Conservation (phyloP, 1,284 basidiomycete species). For the Taiwanofungus camphoratus region DNA sequence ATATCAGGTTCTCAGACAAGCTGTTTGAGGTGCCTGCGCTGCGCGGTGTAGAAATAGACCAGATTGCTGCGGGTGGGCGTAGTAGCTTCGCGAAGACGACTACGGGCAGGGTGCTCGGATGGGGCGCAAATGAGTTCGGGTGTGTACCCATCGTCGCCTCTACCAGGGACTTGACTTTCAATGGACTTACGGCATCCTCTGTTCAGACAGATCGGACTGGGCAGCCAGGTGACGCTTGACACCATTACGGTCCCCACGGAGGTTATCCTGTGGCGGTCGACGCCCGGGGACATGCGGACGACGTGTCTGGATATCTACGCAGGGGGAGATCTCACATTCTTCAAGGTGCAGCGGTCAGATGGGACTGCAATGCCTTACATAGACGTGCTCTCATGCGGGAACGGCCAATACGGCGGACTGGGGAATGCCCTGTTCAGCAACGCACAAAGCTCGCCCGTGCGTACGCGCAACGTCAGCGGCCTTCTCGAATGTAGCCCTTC, state of each 20-base stretch:
- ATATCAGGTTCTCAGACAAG: constrained; percentile 66
- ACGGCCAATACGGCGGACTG: constrained; percentile 81
- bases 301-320: constrained; percentile 65
- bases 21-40: constrained; percentile 82
- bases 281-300: constrained; percentile 47
- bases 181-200: constrained; percentile 7
- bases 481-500: constrained; percentile 69
- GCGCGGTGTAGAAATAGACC: constrained; percentile 54
- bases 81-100: constrained; percentile 71
- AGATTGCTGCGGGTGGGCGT: constrained; percentile 71
- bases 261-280: constrained; percentile 63
- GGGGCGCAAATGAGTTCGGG: constrained; percentile 86
- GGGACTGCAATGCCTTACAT: constrained; percentile 38
- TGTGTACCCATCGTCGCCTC: constrained; percentile 25
- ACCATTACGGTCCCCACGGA: constrained; percentile 84
- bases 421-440: constrained; percentile 81
- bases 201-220: constrained; percentile 77
- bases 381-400: constrained; percentile 81
- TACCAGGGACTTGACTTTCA: constrained; percentile 1
- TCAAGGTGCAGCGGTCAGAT: constrained; percentile 63
- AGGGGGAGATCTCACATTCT: constrained; percentile 75
- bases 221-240: constrained; percentile 60
- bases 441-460: constrained; percentile 65
- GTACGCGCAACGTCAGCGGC: constrained; percentile 81
- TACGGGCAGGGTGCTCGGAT: constrained; percentile 78